Evolutionary conservation across 495 filamentous ascomycete species (phyloP).

Genomic region (Neurospora cerealis): DNA sequence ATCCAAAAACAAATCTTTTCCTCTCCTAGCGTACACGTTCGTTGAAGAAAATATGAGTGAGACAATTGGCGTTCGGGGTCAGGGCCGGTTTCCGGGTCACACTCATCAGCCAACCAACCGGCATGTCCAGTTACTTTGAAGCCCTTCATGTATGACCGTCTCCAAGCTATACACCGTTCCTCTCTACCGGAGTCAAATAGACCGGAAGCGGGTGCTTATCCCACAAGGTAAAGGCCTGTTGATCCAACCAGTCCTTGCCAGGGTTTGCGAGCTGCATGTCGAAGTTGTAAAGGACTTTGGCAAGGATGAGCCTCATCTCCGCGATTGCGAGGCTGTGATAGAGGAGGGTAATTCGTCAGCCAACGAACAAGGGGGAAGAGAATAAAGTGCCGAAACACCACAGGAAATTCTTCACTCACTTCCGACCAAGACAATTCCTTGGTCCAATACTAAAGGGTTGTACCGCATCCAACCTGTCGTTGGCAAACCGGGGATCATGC

Average conservation of each 20-base stretch:
- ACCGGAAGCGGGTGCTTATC: not conserved
- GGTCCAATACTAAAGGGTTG: slow-evolving; percentile 46
- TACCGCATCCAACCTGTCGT: slow-evolving; percentile 35
- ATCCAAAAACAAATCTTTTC: not conserved
- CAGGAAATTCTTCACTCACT: slow-evolving; percentile 28
- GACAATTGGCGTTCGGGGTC: not conserved
- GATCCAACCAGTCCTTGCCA: slow-evolving; percentile 22
- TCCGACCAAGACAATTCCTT: slow-evolving; percentile 46
- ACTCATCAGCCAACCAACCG: not conserved
- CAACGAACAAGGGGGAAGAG: not conserved
- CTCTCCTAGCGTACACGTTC: not conserved
- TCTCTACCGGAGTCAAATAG: not conserved
- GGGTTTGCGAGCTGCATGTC: slow-evolving; percentile 31
- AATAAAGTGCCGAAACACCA: not conserved
- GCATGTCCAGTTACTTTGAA: not conserved
- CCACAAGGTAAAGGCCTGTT: not conserved
- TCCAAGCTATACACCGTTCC: not conserved
- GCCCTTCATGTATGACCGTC: not conserved
- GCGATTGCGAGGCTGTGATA: slow-evolving; percentile 3
- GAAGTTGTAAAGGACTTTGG: slow-evolving; percentile 37
- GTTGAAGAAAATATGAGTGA: not conserved
- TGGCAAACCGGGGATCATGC: slow-evolving; percentile 24
- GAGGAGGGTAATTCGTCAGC: not conserved
- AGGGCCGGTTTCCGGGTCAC: not conserved
- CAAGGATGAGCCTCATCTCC: slow-evolving; percentile 40